Conservation (phyloP, 2,329 filamentous ascomycete genomes). For the Fusarium sp. region DNA sequence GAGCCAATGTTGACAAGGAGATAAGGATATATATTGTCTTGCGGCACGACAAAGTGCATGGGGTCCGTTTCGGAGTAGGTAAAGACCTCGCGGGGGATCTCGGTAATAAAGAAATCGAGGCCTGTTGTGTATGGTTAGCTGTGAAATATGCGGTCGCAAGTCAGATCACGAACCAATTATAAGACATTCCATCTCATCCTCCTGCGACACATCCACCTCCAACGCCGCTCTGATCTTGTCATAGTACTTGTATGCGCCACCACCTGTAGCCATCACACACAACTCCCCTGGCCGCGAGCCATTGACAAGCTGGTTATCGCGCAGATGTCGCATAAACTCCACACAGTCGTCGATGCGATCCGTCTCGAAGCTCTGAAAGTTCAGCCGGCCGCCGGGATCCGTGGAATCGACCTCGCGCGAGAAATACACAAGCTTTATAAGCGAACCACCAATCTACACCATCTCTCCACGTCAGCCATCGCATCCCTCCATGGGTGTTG, state of each 20-base stretch:
- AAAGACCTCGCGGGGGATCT: conserved; percentile 97
- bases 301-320: conserved; percentile 85
- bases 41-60: conserved; percentile 86
- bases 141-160: background rate
- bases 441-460: conserved; percentile 87
- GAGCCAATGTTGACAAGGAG: conserved; percentile 98
- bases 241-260: conserved; percentile 97
- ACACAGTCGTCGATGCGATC: conserved; percentile 94
- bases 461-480: conserved; percentile 27
- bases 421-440: conserved; percentile 98
- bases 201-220: conserved; percentile 87
- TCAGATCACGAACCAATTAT: conserved; percentile 79
- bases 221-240: conserved; percentile 87
- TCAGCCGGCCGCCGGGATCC: conserved; percentile 88
- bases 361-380: conserved; percentile 97
- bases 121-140: conserved; percentile 62
- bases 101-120: conserved; percentile 98
- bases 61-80: conserved; percentile 92
- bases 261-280: conserved; percentile 95
- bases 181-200: conserved; percentile 99
- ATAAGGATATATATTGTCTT: conserved; percentile 91
- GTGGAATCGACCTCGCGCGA: conserved; percentile 85
- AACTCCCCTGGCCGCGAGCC: conserved; percentile 78
- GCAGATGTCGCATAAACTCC: conserved; percentile 87
- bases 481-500: conserved; percentile 19